Base-by-base conservation (phyloP, 2,329 filamentous ascomycete genomes). In the Colletotrichum caudatum region DNA sequence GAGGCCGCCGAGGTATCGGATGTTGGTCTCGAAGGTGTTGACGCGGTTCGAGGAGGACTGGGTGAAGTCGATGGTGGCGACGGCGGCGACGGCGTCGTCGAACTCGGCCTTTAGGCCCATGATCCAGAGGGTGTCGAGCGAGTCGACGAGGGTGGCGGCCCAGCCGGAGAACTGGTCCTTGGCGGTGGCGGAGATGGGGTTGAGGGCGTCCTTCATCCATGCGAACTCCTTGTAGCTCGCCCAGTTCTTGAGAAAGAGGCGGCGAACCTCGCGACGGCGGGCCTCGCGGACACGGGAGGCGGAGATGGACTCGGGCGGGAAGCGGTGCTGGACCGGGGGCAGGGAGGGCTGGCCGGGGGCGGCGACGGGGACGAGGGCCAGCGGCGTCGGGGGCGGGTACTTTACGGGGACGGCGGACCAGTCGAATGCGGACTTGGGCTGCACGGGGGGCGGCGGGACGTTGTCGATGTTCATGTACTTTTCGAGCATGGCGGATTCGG, bases 1-100 rank as follows among this genome's bases (percentile, higher is more conserved):
- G 67, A 93, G 85, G 0, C 91, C 91, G 18, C 91, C 91, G 0
- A 93, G 85, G 77, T 93, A 93, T 56, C 91, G 87, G 68, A 93
- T 93, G 16, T 87, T 92, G 0, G 90, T 92, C 79, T 93, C 91
- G 71, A 93, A 93, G 0, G 92, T 83, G 73, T 91, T 92, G 60
- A 84, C 79, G 1, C 77, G n/a, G 1, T 71, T 56, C 6, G 76
- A 75, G 0, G 74, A 80, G 1, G 84, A 81, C 3, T 77, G 78
- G 1, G 81, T 81, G 61, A 88, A 88, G 76, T 88, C 85, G 66
- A 91, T 84, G 79, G 46, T 67, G 16, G 77, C 78, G 44, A 83
- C 84, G 62, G 78, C 82, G 56, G 82, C 78, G 2, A 85, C 82
- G 20, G 85, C 86, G 57, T 84, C 81, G 26, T 83, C 80, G 74